Percentiles rank a stretch among this genome's conserved stretches.
phyloP scores from a whole-genome alignment of 2,329 filamentous ascomycete species.

The Penicillium decumbens region DNA sequence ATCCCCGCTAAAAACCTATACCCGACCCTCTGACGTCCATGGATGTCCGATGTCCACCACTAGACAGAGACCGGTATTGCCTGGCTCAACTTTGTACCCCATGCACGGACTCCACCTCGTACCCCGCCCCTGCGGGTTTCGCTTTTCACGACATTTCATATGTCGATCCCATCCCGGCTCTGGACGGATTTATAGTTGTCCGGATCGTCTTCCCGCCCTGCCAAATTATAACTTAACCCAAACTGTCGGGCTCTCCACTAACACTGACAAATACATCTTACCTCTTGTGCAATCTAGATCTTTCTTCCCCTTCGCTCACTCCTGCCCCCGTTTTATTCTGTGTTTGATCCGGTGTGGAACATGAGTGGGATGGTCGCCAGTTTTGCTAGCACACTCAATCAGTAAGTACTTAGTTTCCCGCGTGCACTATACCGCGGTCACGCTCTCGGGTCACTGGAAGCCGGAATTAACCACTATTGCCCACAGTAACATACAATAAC shows the following conservation, averaged over 20 bases:
- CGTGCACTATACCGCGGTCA: conserved; percentile 3
- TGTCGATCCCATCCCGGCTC: conserved; percentile 17
- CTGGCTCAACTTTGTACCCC: conserved; percentile 21
- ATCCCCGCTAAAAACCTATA: conserved; percentile 6
- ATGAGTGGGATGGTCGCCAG: conserved; percentile 10
- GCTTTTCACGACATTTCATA: conserved; percentile 12
- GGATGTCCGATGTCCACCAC: conserved; percentile 5
- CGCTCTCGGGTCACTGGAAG: conserved; percentile 1
- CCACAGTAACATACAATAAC: not conserved
- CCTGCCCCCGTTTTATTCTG: not conserved
- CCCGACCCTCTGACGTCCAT: conserved; percentile 11
- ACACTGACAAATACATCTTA: not conserved
- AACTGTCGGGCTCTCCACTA: conserved; percentile 30
- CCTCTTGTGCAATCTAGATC: not conserved
- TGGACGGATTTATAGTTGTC: conserved; percentile 26
- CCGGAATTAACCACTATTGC: not conserved
- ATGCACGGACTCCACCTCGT: conserved; percentile 15
- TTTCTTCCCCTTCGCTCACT: not conserved
- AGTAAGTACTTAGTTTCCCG: conserved; percentile 8
- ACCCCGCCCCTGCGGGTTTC: conserved; percentile 9
- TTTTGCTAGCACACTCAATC: conserved; percentile 2
- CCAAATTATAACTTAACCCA: conserved; percentile 38
- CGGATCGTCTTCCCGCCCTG: conserved; percentile 28
- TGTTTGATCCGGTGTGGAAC: conserved; percentile 6
- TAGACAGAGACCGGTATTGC: conserved; percentile 7